Conservation (phyloP, 495 filamentous ascomycete species). For the Wilcoxina mikolae region DNA sequence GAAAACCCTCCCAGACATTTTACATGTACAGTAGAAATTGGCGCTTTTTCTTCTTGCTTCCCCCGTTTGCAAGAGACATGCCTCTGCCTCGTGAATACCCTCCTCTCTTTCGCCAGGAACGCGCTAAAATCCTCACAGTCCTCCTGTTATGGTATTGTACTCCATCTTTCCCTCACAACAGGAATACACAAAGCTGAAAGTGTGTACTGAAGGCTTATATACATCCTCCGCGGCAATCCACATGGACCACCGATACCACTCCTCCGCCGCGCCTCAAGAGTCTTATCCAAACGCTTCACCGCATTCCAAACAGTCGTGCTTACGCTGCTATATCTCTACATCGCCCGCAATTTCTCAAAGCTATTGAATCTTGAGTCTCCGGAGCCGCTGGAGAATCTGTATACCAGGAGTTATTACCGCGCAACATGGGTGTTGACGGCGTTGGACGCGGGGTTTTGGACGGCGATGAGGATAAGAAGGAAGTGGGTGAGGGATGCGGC, state of each 20-base stretch:
- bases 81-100: too few species aligned
- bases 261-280: conserved; percentile 50
- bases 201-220: conserved; percentile 33
- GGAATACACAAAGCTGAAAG: too few species aligned
- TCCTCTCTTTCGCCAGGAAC: too few species aligned
- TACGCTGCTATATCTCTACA: conserved; percentile 81
- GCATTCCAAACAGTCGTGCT: conserved; percentile 79
- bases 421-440: conserved; percentile 96
- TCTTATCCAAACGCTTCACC: conserved; percentile 54
- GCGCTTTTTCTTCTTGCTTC: too few species aligned
- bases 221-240: conserved; percentile 62
- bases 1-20: too few species aligned
- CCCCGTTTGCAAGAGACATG: too few species aligned
- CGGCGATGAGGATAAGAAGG: conserved; percentile 75
- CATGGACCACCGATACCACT: conserved; percentile 66
- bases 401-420: conserved; percentile 85
- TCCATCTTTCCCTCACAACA: too few species aligned
- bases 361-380: conserved; percentile 82
- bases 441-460: conserved; percentile 94
- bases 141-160: conserved; percentile 71
- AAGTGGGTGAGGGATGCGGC: conserved; percentile 72
- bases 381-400: conserved; percentile 87
- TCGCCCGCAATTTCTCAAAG: conserved; percentile 81
- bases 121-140: conserved; percentile 81
- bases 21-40: too few species aligned